Conservation (phyloP, 2,329 filamentous ascomycete species). For the Diaporthe aspalathi region DNA sequence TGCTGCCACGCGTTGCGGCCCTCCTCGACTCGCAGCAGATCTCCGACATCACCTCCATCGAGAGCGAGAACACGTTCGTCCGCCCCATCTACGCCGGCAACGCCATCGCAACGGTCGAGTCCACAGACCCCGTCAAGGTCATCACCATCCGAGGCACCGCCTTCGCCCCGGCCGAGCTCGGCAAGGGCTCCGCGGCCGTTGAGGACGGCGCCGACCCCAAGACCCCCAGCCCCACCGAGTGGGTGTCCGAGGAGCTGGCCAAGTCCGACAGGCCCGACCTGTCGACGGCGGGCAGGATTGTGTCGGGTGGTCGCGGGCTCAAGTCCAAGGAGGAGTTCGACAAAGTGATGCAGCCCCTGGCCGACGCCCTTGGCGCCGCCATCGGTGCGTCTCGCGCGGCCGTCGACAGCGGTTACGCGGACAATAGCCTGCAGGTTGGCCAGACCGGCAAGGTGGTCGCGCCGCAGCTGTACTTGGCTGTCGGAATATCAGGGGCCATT, state of each 20-base stretch:
- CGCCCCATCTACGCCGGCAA: constrained; percentile 98
- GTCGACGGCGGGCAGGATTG: constrained; percentile 86
- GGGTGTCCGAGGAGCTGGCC: constrained; percentile 92
- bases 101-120: constrained; percentile 95
- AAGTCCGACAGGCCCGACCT: constrained; percentile 96
- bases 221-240: constrained; percentile 78
- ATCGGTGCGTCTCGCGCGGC: constrained; percentile 95
- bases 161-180: constrained; percentile 79
- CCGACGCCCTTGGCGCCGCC: constrained; percentile 92
- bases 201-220: constrained; percentile 90
- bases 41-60: constrained; percentile 88
- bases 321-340: constrained; percentile 99
- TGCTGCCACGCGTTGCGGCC: constrained; percentile 91
- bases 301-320: constrained; percentile 91
- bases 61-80: constrained; percentile 93
- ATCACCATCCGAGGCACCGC: constrained; percentile 94
- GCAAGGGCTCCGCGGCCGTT: constrained; percentile 79
- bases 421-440: constrained; percentile 97
- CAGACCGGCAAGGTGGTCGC: constrained; percentile 99
- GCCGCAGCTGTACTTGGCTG: constrained; percentile 93
- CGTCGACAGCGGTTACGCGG: constrained; percentile 96
- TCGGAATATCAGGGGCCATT: constrained; percentile 96
- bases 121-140: constrained; percentile 84
- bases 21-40: constrained; percentile 93
- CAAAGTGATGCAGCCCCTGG: constrained; percentile 88